Evolutionary conservation across 2,329 filamentous ascomycete species (phyloP), one percentile per base, ranked within the genome.

Genomic region (Ascochyta rabiei): DNA sequence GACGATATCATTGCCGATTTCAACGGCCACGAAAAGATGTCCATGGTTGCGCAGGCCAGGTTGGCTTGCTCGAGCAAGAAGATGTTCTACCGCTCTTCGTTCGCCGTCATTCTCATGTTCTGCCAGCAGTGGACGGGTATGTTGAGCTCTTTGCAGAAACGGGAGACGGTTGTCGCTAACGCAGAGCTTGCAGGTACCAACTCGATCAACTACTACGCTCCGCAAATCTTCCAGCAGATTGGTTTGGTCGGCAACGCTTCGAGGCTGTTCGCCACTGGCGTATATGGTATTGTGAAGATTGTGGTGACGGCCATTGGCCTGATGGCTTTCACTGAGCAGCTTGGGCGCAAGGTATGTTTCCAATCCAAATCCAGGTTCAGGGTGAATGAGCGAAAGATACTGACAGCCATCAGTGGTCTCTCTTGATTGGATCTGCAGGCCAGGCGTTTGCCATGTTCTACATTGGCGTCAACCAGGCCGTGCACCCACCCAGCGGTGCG

Each of bases 251-350:
- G 75, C 1, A 65, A 56, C 1, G 74, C 72, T 12, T 69, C 77
- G 2, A 72, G 75, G 0, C 67, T 80, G n/a, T 80, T 79, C 58
- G 78, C 77, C 1, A 79, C 77, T 0, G 75, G 76, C 1, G 73
- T 79, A n/a, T 80, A 80, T 55, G 78, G 78, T 7, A 75, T 79
- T 13, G 77, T 80, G 16, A 79, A 79, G 61, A 77, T 80, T 10
- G 74, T 77, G 16, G 68, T 76, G 16, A 80, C 77, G 2, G 71
- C 74, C 3, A 62, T 79, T 48, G 77, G 75, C 7, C 66, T 80
- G n/a, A 75, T 77, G 69, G 70, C 78, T 18, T 76, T 76, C 21
- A 79, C 77, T 3, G 78, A 80, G 57, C 77, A 79, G 46, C 61
- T 79, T 21, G 78, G 78, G 3, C 71, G 78, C 18, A 80, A 79